Evolutionary conservation across 371 early-diverging fungal genomes (phyloP).

Genomic region (Circinella umbellata): DNA sequence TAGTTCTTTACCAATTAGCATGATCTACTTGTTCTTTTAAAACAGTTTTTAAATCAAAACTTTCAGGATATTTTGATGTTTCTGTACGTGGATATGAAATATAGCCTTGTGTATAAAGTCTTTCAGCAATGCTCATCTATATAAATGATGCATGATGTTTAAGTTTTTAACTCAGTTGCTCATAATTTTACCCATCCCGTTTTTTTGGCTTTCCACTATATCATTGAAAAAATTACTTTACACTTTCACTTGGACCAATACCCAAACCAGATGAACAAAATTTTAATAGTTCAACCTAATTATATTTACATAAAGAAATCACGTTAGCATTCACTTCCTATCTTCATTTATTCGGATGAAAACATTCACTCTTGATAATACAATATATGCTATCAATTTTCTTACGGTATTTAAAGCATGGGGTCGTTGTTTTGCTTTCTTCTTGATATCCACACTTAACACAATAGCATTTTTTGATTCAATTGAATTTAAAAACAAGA

Average conservation of each 20-base stretch:
- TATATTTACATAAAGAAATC: too few relatives aligned
- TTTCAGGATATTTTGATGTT: constrained; percentile 66
- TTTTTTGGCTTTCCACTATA: too few relatives aligned
- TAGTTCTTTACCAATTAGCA: constrained; percentile 36
- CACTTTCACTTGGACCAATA: constrained; percentile 54
- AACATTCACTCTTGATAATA: neutral
- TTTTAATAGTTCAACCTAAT: constrained; percentile 54
- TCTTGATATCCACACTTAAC: constrained; percentile 31
- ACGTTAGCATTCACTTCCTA: too few relatives aligned
- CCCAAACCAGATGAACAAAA: constrained; percentile 51
- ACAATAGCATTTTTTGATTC: constrained; percentile 42
- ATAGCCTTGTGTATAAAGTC: constrained; percentile 63
- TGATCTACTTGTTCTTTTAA: constrained; percentile 44
- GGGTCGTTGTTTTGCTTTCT: constrained; percentile 46
- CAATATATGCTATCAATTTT: neutral
- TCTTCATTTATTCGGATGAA: too few relatives aligned
- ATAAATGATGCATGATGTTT: too few relatives aligned
- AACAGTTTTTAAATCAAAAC: constrained; percentile 60
- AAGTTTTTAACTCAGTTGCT: too few relatives aligned
- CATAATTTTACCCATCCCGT: neutral
- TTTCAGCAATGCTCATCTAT: constrained; percentile 60
- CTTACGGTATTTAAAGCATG: constrained; percentile 57
- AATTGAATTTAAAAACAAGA: constrained; percentile 31
- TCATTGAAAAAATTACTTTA: constrained; percentile 19
- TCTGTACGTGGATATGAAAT: constrained; percentile 82